Base-by-base conservation (phyloP, 192 early-diverging fungal genomes). In the Allomyces macrogynus region DNA sequence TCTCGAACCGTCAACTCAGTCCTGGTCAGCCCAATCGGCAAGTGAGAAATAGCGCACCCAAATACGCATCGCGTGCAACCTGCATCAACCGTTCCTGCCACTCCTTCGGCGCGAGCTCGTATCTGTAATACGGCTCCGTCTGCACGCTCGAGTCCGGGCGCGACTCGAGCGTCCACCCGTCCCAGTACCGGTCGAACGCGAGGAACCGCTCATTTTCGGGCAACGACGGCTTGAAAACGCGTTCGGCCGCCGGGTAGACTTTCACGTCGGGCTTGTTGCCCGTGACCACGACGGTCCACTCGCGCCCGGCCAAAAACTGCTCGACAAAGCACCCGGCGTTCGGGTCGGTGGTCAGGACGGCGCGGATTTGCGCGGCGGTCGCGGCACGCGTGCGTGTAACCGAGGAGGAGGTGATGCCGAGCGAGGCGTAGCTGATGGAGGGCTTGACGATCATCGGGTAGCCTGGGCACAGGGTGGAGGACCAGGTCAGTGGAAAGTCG, bases 361-460 rank as follows among this genome's bases (percentile, higher is more conserved):
- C 10, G 18, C 69, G 67, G 18, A 71, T 60, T 66, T 78, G 77
- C 57, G 72, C 61, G 10, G 72, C 40, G 18, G 73, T 43, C 10
- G 67, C 64, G 24, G 65, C 67, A 1, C 62, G 61, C 44, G 44
- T 67, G 24, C 71, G 70, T 12, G 75, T 70, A 23, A 78, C 70
- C 23, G 75, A 77, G 10, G 25, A n/a, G 42, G 71, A 57, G 11
- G 70, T 69, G 61, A 78, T 78, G 25, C 65, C 66, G 27, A 78
- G 69, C 25, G 73, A 75, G 8, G 77, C 77, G 24, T 78, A 78
- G 0, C 72, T 74, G 32, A 78, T 71, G 22, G 76, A 73, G 7
- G 76, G 76, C 63, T 78, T 78, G 25, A 78, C 68, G 61, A 78
- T 78, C 65, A 78, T 67, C 4, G 77, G 77, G 57, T 70, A 78